Base-by-base conservation (phyloP, 1,139 yeast genomes). In the Tardiomyces digboiensis region DNA sequence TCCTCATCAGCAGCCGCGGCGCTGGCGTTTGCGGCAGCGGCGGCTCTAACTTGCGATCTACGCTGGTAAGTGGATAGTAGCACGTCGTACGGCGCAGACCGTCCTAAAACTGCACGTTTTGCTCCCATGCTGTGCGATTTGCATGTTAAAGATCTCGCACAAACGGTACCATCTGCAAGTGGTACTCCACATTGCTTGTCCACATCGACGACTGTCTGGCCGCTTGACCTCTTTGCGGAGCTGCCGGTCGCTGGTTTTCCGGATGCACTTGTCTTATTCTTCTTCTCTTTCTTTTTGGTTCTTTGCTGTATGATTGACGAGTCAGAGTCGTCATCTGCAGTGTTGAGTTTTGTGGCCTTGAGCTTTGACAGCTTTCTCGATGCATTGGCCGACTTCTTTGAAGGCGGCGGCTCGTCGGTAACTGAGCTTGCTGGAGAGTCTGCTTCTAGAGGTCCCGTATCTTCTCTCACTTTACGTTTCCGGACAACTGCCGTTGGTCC, bases 91-190 rank as follows among this genome's bases (percentile, higher is more conserved):
- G 97, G 89, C 8, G 93, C 89, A 43, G 94, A 80, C 56, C 98
- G 74, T 6, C 98, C 98, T 23, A 79, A 79, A 21, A 91, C 98
- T 1, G 96, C 91, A 55, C 98, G 76, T 58, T 91, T 91, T 20
- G 97, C 95, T 21, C 97, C 97, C 97, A 91, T 89, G 1, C 97
- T 86, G 64, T 91, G 98, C 1, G 97, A 88, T 61, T 91, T 91
- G 72, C 98, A 91, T 0, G 98, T 91, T 50, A 91, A 70, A 0
- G 97, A 87, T 45, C 98, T 74, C 6, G 97, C 96, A 71, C 98
- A 91, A 56, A 80, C 80, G 0, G 94, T 95, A 10, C 97, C 97
- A 50, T 82, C 82, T 0, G 96, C 88, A 48, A 91, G 66, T 2
- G 89, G 86, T 7, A 91, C 98, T 62, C 98, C 98, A 71, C 98